Percentiles rank a stretch among this genome's conserved stretches.
phyloP scores from a whole-genome alignment of 139 green algal species.

The Tetraselmis chui region DNA sequence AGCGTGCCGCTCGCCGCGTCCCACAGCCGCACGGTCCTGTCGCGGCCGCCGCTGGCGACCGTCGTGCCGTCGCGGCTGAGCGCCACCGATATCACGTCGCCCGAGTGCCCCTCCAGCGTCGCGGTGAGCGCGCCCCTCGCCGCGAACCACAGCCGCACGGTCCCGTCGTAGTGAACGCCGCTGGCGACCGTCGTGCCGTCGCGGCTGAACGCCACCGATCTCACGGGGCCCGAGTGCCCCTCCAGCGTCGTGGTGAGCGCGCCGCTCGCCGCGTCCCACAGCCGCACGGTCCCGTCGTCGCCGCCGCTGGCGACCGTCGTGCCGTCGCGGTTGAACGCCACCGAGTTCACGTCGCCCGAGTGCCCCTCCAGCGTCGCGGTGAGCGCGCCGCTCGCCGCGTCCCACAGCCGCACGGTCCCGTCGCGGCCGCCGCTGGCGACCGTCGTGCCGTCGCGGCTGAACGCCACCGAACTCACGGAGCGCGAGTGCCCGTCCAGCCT shows the following conservation, averaged over 20 bases:
- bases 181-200: conserved; percentile 77
- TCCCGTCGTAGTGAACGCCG: conserved; percentile 85
- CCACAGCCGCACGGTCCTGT: conserved; percentile 14
- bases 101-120: conserved; percentile 7
- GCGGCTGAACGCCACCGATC: conserved; percentile 86
- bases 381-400: conserved; percentile 3
- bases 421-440: neutral
- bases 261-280: conserved; percentile 1
- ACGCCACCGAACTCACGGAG: neutral
- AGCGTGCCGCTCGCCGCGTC: neutral
- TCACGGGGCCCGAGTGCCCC: conserved; percentile 87
- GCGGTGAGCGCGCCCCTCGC: neutral
- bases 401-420: conserved; percentile 14
- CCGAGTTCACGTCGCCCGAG: conserved; percentile 10
- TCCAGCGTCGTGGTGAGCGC: neutral
- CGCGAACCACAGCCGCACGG: conserved; percentile 85
- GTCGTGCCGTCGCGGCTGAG: conserved; percentile 6
- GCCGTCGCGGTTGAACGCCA: neutral
- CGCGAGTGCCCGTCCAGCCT: neutral
- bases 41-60: conserved; percentile 9
- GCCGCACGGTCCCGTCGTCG: conserved; percentile 8
- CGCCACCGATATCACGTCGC: conserved; percentile 4
- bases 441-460: conserved; percentile 9
- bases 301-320: neutral
- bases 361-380: conserved; percentile 5